Conservation (phyloP, 176 grass and related monocot genomes). For the Phyllostachys edulis region DNA sequence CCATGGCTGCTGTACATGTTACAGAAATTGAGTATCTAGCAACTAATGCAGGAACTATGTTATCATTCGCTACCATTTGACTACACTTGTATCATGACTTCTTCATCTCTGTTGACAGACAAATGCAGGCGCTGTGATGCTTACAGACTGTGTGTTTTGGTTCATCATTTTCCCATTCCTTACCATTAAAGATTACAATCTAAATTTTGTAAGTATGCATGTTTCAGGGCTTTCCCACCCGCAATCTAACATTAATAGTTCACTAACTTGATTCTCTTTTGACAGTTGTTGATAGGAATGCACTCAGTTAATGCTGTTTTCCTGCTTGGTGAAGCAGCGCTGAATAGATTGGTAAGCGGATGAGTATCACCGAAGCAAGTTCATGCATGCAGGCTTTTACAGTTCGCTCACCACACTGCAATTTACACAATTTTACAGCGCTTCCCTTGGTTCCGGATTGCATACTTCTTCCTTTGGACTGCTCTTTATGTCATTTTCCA, state of each 20-base stretch:
- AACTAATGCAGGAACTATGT: neutral
- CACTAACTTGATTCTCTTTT: neutral
- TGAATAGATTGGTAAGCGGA: constrained; percentile 77
- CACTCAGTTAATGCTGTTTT: constrained; percentile 91
- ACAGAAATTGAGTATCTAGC: neutral
- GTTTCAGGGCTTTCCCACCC: neutral
- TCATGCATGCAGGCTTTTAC: neutral
- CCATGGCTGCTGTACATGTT: neutral
- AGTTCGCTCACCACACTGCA: neutral
- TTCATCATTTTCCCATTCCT: constrained; percentile 98
- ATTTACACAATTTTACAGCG: constrained; percentile 33
- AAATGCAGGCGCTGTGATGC: constrained; percentile 93
- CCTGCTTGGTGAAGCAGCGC: constrained; percentile 72
- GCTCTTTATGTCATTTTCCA: constrained; percentile 73
- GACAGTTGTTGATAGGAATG: constrained; percentile 83
- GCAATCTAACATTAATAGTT: neutral
- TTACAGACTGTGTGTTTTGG: constrained; percentile 98
- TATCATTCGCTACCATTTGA: neutral
- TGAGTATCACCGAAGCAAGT: neutral
- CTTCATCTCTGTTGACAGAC: constrained; percentile 46
- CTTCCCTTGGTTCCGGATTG: constrained; percentile 90
- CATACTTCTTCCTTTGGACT: constrained; percentile 84
- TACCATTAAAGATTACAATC: constrained; percentile 74
- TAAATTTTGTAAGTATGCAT: constrained; percentile 71
- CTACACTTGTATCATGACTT: neutral